Base-by-base conservation (phyloP, 176 grass and related monocot genomes). In the Ampelocalamus luodianensis region DNA sequence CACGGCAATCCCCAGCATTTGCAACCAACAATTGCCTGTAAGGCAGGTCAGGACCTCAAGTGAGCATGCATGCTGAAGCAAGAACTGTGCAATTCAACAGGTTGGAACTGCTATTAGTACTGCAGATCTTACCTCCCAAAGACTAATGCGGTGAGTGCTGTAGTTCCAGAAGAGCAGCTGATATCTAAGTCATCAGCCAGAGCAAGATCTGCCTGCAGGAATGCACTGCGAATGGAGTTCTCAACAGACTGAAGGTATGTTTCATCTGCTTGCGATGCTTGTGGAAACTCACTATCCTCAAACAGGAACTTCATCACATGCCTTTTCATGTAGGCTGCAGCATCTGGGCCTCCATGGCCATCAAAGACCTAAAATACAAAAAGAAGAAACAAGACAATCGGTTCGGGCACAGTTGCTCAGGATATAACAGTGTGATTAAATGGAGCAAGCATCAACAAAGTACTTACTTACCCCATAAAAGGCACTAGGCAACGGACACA, bases 301-400 rank as follows among this genome's bases (percentile, higher is more conserved):
- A 96, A 99, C 5, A 99, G 37, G 61, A 99, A 90, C 74, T 82
- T 90, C 50, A 90, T 86, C n/a, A 86, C 96, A 68, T 99, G 91
- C 54, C 90, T 90, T 82, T 96, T 99, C 85, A 99, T 92, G 90
- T 94, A 99, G 22, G 84, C 96, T 68, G 93, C 96, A 22, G 93
- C 96, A 65, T 96, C 93, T 0, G 90, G 59, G 63, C 96, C 96
- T 67, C 91, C 93, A 88, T 99, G 96, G 11, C 96, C 96, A 89
- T 99, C 96, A 76, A 99, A 99, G 1, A 99, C 90, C 96, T 99
- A 65, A 51, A 72, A 29, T 68, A 39, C 73, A 83, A 67, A 68
- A 17, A 15, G 49, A 55, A 59, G 17, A 26, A 79, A 26, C 49
- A 82, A 49, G n/a, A 12, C 1, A 68, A 62, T 75, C 50, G 68